Base-by-base conservation (phyloP, 164 flowering plant species). In the Berberis thunbergii region DNA sequence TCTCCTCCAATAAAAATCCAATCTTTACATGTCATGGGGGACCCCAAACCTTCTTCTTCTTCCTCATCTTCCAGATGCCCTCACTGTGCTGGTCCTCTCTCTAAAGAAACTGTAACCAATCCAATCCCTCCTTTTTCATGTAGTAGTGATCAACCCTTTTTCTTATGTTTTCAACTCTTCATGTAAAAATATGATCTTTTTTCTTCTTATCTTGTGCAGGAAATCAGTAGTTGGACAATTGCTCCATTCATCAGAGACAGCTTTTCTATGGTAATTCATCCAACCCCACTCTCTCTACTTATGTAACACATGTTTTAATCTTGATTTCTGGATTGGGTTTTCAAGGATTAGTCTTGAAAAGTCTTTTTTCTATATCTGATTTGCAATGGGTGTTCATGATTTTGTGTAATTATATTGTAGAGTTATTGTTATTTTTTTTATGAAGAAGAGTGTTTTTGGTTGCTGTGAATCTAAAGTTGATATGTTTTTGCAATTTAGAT, bases 61-160 rank as follows among this genome's bases (percentile, higher is more conserved):
- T 61, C 63, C 58, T 4, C 61, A 39, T 7, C 42, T 63, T 55
- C 58, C 43, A 66, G 80, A 75, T 92, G 98, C 64, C 81, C 76
- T 65, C 98, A 87, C 71, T 92, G 98, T 63, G 96, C 93, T 2
- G 96, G 96, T 10, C 98, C 98, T 70, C 94, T 92, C 3, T 72
- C 89, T 39, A 92, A 88, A 74, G 83, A 87, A 45, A 73, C 79
- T 87, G 96, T 87, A 70, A 52, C 10, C 11, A 52, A 7, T 7
- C 54, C 2, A 9, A 4, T 50, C n/a, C 3, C 54, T 11, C n/a
- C n/a, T 26, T 52, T 52, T 26, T 52, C 1, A 26, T 26, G 26
- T 26, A 26, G 26, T 26, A 26, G 26, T 26, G 26, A 26, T 26
- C 26, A 26, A 26, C 26, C n/a, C 4, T 52, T 11, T 52, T 48